Evolutionary conservation across 2,329 filamentous ascomycete species (phyloP), one percentile per base, ranked within the genome.

Genomic region (Calonectria hongkongensis): DNA sequence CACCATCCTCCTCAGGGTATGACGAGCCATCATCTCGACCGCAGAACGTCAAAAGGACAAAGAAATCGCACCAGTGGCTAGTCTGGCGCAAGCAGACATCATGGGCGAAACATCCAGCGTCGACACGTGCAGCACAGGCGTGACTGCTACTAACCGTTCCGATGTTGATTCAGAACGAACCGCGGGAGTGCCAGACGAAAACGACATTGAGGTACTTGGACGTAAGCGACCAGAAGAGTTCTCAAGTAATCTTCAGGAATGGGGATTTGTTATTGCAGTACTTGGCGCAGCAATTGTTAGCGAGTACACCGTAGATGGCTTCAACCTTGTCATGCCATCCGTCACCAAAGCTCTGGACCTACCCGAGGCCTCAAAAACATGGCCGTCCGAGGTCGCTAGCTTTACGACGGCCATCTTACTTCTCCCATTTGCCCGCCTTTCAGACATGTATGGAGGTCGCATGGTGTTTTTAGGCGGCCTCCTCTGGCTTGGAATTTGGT

Each of bases 401-500:
- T 51, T 92, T 76, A 85, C 87, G 4, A 85, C 88, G 1, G 88
- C 87, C 21, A 83, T 86, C 3, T 86, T 91, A 2, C 87, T 95
- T 2, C 90, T 94, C 68, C 87, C 92, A 0, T 87, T 88, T 58
- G 92, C 93, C 1, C 88, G 89, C 6, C 80, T 91, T 4, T 88
- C 88, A 69, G 91, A 93, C 78, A 89, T 91, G 77, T 89, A 90
- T 78, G 92, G 92, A 68, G 91, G 89, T 5, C 90, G 88, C 71
- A 80, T 84, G 27, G 86, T 93, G 74, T 93, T 92, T 79, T 84
- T 91, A 5, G 82, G 79, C 39, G 92, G 92, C 7, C 85, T 90
- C 43, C 76, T 84, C 43, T 94, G 94, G 94, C 88, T 94, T 63
- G 82, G 89, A 7, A 74, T 92, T 47, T 95, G 93, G 90, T 92